A percentile compares a stretch with the other conserved stretches of the same genome.
These are phyloP conservation scores for Daphne laureola DNA, from an alignment of 441 rosid species.

Conservation along the genomic window DNA sequence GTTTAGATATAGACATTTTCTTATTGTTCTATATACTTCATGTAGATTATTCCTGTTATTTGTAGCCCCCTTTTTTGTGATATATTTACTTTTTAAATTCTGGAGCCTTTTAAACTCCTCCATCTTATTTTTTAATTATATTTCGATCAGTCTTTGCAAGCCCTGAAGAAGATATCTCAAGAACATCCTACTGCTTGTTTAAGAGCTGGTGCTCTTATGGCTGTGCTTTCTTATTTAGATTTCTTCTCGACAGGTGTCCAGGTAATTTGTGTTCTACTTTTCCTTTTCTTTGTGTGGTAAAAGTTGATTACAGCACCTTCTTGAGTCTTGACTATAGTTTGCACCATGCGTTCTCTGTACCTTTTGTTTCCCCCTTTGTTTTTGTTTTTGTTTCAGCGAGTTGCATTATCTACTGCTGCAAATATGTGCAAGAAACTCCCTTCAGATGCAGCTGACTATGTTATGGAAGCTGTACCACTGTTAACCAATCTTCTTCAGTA, in stretches of 20 bases:
- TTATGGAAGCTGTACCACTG: slow-evolving; percentile 98
- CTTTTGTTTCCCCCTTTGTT: slow-evolving; percentile 13
- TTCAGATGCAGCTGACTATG: slow-evolving; percentile 98
- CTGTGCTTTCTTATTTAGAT: slow-evolving; percentile 95
- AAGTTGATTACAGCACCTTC: neutral
- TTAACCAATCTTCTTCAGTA: slow-evolving; percentile 95
- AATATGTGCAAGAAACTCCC: slow-evolving; percentile 99
- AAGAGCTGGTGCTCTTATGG: slow-evolving; percentile 99
- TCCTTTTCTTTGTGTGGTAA: no score
- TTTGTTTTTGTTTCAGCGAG: slow-evolving; percentile 62
- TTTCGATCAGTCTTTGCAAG: slow-evolving; percentile 83
- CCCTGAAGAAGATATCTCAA: slow-evolving; percentile 97
- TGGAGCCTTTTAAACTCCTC: neutral
- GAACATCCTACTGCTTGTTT: slow-evolving; percentile 99
- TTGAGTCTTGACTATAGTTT: slow-evolving; percentile 5
- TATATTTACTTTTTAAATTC: neutral
- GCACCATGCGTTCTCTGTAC: slow-evolving; percentile 8
- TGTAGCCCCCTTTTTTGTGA: neutral
- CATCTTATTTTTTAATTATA: slow-evolving; percentile 7
- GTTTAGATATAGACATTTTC: neutral
- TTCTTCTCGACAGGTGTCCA: slow-evolving; percentile 99
- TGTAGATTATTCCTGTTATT: neutral
- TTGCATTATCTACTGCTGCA: slow-evolving; percentile 97
- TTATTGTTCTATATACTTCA: no score
- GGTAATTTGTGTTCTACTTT: slow-evolving; percentile 27